Conservation (phyloP, 1,284 basidiomycete genomes). For the Marasmius sp. region DNA sequence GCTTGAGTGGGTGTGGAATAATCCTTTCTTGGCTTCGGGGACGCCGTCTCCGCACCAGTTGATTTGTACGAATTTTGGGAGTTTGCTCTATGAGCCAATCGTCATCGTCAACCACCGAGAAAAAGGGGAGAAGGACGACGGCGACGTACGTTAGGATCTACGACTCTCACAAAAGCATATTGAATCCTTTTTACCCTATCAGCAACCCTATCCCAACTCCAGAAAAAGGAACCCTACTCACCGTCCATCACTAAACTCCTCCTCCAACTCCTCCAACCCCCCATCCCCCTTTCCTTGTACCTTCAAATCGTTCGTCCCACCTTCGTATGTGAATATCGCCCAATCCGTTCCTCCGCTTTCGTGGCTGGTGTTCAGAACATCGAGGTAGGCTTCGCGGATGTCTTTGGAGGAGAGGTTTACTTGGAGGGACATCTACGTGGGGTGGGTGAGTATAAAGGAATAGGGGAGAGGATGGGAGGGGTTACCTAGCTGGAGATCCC, state of each 20-base stretch:
- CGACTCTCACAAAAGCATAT: constrained; percentile 90
- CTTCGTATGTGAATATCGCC: constrained; percentile 86
- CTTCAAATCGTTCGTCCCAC: constrained; percentile 86
- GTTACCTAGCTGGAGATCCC: too few species aligned
- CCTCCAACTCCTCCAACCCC: constrained; percentile 88
- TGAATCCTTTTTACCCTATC: constrained; percentile 65
- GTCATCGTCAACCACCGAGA: background rate
- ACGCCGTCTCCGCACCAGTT: constrained; percentile 98
- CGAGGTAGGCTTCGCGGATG: constrained; percentile 77
- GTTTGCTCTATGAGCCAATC: constrained; percentile 57
- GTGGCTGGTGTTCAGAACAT: constrained; percentile 60
- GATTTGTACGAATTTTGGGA: constrained; percentile 91
- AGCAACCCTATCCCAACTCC: too few species aligned
- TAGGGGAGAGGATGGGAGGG: too few species aligned
- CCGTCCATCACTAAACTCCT: constrained; percentile 95
- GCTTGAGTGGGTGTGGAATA: constrained; percentile 87
- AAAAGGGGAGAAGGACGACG: background rate
- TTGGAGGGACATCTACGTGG: constrained; percentile 64
- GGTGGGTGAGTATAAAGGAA: background rate
- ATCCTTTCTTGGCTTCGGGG: constrained; percentile 87
- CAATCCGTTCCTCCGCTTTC: constrained; percentile 74
- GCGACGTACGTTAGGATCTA: constrained; percentile 79
- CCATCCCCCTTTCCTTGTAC: constrained; percentile 84
- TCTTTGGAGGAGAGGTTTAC: constrained; percentile 74
- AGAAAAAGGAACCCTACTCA: constrained; percentile 30